These are phyloP conservation scores for Leucoagaricus sp. DNA, from an alignment of 1,284 basidiomycete genomes.

Conservation along the genomic window DNA sequence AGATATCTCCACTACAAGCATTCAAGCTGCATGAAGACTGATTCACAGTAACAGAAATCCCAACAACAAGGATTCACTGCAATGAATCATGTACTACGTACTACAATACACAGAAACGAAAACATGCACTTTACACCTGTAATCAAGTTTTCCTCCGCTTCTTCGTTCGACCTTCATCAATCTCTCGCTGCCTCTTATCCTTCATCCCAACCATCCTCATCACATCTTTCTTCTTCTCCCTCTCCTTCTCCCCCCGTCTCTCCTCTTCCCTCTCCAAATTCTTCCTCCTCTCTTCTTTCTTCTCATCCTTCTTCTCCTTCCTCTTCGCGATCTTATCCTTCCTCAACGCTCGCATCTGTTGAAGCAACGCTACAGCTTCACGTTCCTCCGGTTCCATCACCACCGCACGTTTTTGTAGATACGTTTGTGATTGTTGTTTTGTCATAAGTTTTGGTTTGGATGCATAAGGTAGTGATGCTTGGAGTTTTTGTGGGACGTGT, in stretches of 20 bases:
- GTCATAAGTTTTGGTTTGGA: constrained; percentile 81
- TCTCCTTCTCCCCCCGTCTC: constrained; percentile 71
- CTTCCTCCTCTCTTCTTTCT: constrained; percentile 63
- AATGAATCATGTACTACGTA: too few species aligned
- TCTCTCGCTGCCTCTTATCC: constrained; percentile 62
- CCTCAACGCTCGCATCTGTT: constrained; percentile 91
- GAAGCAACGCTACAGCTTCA: constrained; percentile 88
- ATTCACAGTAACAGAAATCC: too few species aligned
- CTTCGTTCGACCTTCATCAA: constrained; percentile 52
- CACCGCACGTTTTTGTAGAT: constrained; percentile 91
- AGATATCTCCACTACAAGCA: too few species aligned
- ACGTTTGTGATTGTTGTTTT: constrained; percentile 75
- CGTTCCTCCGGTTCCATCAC: constrained; percentile 95
- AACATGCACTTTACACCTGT: too few species aligned
- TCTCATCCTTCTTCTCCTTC: constrained; percentile 83
- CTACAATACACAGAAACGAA: too few species aligned
- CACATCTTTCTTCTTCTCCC: constrained; percentile 78
- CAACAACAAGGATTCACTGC: too few species aligned
- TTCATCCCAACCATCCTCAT: constrained; percentile 78
- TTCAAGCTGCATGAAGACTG: too few species aligned
- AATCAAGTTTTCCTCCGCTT: constrained; percentile 52
- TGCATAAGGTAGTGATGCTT: constrained; percentile 88
- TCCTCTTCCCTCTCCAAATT: constrained; percentile 73
- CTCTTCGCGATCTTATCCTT: constrained; percentile 83
- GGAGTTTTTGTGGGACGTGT: constrained; percentile 87